These are phyloP conservation scores for Pistacia atlantica DNA, from an alignment of 345 rosid genomes.

Conservation along the genomic window DNA sequence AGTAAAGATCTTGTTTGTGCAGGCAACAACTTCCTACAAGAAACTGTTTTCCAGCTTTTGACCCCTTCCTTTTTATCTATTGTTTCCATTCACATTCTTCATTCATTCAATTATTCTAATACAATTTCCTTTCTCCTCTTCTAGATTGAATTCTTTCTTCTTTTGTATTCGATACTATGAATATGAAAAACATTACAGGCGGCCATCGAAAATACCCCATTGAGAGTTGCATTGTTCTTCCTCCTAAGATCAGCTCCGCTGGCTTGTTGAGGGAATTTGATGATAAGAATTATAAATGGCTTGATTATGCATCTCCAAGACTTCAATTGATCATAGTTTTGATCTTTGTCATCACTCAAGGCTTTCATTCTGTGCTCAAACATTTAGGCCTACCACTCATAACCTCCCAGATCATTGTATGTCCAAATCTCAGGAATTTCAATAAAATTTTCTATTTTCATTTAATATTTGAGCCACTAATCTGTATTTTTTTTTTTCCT, in stretches of 20 bases:
- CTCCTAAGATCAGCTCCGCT: not conserved
- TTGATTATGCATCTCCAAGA: constrained; percentile 18
- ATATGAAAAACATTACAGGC: not conserved
- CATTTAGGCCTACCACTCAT: constrained; percentile 20
- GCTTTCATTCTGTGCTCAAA: constrained; percentile 18
- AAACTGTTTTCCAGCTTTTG: too few relatives aligned
- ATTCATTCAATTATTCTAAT: too few relatives aligned
- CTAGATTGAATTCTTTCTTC: too few relatives aligned
- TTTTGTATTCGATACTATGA: too few relatives aligned
- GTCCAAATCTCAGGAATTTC: not conserved
- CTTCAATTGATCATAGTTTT: constrained; percentile 16
- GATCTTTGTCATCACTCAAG: constrained; percentile 20
- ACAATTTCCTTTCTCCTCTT: too few relatives aligned
- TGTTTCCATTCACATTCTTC: too few relatives aligned
- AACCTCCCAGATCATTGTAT: constrained; percentile 30
- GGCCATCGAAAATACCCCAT: not conserved
- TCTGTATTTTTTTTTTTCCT: not conserved
- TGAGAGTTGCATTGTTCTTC: not conserved
- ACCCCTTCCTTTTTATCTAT: too few relatives aligned
- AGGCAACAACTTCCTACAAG: too few relatives aligned
- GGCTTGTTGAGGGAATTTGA: not conserved
- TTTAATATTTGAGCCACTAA: too few relatives aligned
- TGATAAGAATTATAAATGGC: not conserved
- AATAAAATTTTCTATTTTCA: not conserved
- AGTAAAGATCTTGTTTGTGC: too few relatives aligned